Percentiles rank a stretch among this genome's conserved stretches.
These are phyloP conservation scores for Aspergillus bombycis DNA, from an alignment of 2,329 filamentous ascomycete genomes.

Conservation along the genomic window DNA sequence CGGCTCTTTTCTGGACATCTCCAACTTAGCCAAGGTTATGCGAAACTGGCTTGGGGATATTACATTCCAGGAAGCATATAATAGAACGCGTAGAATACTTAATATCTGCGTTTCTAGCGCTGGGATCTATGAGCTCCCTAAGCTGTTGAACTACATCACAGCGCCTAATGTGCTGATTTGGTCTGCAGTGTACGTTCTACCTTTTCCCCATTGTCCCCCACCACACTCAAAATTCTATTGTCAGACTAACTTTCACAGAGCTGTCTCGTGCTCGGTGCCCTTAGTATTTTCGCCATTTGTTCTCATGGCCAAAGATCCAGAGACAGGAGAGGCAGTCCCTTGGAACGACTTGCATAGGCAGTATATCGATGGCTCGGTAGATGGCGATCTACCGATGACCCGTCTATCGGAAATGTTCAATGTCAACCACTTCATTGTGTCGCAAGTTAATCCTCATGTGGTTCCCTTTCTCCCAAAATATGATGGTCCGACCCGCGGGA, in stretches of 20 bases:
- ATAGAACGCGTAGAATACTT: constrained; percentile 85
- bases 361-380: constrained; percentile 94
- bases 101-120: constrained; percentile 93
- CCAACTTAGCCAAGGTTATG: constrained; percentile 81
- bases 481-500: constrained; percentile 50
- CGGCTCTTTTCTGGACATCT: constrained; percentile 83
- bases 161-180: constrained; percentile 94
- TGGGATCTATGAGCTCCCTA: constrained; percentile 82
- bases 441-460: constrained; percentile 93
- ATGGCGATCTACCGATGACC: constrained; percentile 91
- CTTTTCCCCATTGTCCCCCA: not conserved
- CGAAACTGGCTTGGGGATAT: constrained; percentile 78
- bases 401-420: constrained; percentile 94
- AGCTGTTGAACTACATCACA: constrained; percentile 88
- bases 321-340: constrained; percentile 73
- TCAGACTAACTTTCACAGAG: constrained; percentile 45
- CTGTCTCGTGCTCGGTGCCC: constrained; percentile 92
- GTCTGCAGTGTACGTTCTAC: constrained; percentile 73
- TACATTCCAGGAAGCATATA: constrained; percentile 95
- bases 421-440: constrained; percentile 97
- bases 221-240: not conserved
- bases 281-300: constrained; percentile 79
- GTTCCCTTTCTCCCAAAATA: constrained; percentile 81
- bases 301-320: constrained; percentile 80
- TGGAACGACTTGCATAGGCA: constrained; percentile 86